A percentile compares a stretch with the other conserved stretches of the same genome.
These are phyloP conservation scores for Vachellia pachyceras DNA, from an alignment of 306 rosid genomes.

Conservation along the genomic window DNA sequence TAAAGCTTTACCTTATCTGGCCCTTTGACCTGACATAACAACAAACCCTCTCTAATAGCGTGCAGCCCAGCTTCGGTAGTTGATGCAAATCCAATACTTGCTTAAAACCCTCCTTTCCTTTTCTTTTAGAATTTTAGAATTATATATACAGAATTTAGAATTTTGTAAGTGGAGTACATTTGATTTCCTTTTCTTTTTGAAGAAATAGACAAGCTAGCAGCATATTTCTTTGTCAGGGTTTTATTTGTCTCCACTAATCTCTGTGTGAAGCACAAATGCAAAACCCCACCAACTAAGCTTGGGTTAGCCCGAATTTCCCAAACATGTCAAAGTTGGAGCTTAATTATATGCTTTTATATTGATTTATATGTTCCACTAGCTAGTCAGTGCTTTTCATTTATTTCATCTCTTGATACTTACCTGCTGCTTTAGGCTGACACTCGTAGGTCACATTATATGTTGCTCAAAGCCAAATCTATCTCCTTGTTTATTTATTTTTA, in stretches of 20 bases:
- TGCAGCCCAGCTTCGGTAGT: too few species aligned
- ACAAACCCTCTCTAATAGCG: too few species aligned
- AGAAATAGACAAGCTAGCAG: background rate
- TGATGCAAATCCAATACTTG: too few species aligned
- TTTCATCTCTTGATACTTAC: background rate
- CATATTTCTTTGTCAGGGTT: conserved; percentile 15
- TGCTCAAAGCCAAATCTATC: conserved; percentile 2
- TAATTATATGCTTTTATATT: conserved; percentile 28
- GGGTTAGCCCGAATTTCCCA: background rate
- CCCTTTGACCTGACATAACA: too few species aligned
- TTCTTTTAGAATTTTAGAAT: too few species aligned
- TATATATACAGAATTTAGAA: background rate
- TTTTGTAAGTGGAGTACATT: background rate
- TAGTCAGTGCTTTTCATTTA: conserved; percentile 20
- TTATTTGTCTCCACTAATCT: conserved; percentile 17
- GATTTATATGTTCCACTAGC: conserved; percentile 12
- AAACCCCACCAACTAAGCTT: conserved; percentile 12
- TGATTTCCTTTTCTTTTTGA: background rate
- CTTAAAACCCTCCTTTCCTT: too few species aligned
- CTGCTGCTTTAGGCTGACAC: background rate
- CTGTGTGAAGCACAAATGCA: background rate
- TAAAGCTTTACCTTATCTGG: too few species aligned
- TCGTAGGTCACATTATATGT: background rate
- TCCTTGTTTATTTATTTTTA: background rate
- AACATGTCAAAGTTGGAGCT: background rate